Conservation (phyloP, 75 land plant species). For the Adiantum capillusveneris region DNA sequence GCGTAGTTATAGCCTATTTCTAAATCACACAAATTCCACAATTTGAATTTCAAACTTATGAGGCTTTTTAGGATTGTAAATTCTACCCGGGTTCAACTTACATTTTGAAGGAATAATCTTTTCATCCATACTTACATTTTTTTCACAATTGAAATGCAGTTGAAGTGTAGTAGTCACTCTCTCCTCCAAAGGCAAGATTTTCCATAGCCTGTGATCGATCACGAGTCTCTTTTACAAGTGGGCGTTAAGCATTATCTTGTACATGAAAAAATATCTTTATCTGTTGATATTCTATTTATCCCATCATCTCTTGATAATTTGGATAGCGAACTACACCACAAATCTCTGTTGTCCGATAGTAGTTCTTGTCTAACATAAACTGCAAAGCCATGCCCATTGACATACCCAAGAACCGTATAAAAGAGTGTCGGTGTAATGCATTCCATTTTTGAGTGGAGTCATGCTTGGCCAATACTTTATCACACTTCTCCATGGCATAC, state of each 20-base stretch:
- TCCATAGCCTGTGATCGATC: not conserved
- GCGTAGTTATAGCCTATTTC: not conserved
- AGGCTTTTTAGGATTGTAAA: conserved; percentile 1
- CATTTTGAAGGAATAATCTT: not conserved
- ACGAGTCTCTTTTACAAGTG: not conserved
- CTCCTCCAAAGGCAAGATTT: not conserved
- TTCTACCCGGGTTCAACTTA: not conserved
- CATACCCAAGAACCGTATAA: not conserved
- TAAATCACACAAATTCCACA: not conserved
- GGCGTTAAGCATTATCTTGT: not conserved
- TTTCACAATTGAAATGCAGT: not conserved
- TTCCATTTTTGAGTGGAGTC: not conserved
- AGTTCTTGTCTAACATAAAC: not conserved
- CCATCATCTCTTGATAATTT: not conserved
- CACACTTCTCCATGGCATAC: not conserved
- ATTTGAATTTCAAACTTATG: not conserved
- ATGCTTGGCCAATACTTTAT: not conserved
- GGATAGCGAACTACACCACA: not conserved
- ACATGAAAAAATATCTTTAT: conserved; percentile 1
- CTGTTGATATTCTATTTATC: not conserved
- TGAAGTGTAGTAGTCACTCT: not conserved
- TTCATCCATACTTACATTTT: not conserved
- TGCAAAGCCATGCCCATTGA: not conserved
- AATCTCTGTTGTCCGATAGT: not conserved
- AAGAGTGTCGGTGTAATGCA: not conserved